Base-by-base conservation (phyloP, 2,329 filamentous ascomycete genomes). In the Aspergillus sp. region DNA sequence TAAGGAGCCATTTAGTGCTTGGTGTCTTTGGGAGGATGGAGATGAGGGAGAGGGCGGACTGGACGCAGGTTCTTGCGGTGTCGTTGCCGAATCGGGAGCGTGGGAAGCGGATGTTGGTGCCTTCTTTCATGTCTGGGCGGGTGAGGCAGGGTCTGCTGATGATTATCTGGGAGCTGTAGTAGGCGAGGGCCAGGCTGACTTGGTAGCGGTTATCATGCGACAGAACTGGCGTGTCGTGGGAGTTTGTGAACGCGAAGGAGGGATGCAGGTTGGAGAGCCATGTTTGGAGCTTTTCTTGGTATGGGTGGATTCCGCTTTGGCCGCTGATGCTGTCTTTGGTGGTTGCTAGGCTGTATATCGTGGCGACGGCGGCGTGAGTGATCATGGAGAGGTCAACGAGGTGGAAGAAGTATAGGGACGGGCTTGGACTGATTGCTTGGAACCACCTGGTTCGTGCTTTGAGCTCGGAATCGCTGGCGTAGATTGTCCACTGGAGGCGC, bases 11-110 rank as follows among this genome's bases (percentile, higher is more conserved):
- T 15, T 62, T 55, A 1, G 62, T 62, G 51, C 75, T 69, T 1
- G 71, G 69, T 21, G 69, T 56, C 15, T 73, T 65, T 2, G 76
- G 74, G 1, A 78, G 65, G 6, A 55, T 37, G 9, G 44, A 74
- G 56, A n/a, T 66, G 62, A 8, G 77, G 57, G 45, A 23, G 5
- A 54, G 23, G 19, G 44, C 54, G 12, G 53, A 52, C 12, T 53
- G 47, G 27, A 56, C 21, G 37, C 54, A 50, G 11, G 40, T 23
- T 5, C 31, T 8, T 3, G 33, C 35, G 7, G 54, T 39, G 15
- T 52, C 44, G 14, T 58, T 23, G 15, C 43, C 50, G 44, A 55
- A 55, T 8, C 44, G 45, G 7, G 53, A 49, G 8, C 53, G 53
- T 21, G 53, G 45, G 35, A 48, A 49, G 9, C 37, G 41, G 37